Evolutionary conservation across 495 filamentous ascomycete species (phyloP).

Genomic region (Penicillium tannophilum): DNA sequence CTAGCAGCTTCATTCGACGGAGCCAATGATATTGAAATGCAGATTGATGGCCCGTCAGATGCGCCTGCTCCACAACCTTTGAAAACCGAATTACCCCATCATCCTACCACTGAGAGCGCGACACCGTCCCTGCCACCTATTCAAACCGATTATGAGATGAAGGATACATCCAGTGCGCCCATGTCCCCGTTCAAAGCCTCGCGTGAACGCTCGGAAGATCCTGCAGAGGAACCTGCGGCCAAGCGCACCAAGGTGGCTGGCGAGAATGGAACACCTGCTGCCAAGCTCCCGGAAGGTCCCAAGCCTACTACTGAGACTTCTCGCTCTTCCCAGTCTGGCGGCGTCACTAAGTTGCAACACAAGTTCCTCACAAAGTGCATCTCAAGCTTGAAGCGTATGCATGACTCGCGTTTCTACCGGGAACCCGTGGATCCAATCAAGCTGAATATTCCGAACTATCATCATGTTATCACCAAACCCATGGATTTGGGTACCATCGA

Average conservation of each 20-base stretch:
- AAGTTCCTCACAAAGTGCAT: constrained; percentile 56
- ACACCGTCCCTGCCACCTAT: constrained; percentile 19
- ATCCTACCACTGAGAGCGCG: constrained; percentile 25
- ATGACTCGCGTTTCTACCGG: constrained; percentile 70
- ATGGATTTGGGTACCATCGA: constrained; percentile 88
- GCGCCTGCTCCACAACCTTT: constrained; percentile 12
- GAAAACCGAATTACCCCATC: constrained; percentile 41
- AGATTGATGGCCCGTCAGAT: constrained; percentile 20
- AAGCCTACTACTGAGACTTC: constrained; percentile 30
- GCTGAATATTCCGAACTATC: constrained; percentile 72
- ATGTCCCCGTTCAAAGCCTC: constrained; percentile 58
- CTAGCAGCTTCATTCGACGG: constrained; percentile 10
- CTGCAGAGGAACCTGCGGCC: constrained; percentile 69
- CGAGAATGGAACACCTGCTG: constrained; percentile 25
- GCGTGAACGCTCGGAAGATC: constrained; percentile 71
- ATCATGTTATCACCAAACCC: constrained; percentile 67
- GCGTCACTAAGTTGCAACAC: constrained; percentile 59
- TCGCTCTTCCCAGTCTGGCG: constrained; percentile 23
- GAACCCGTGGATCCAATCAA: constrained; percentile 72
- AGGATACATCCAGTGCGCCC: constrained; percentile 40
- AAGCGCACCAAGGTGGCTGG: constrained; percentile 74
- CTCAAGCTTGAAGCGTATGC: constrained; percentile 77
- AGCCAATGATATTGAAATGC: constrained; percentile 23
- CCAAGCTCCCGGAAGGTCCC: constrained; percentile 41
- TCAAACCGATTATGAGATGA: constrained; percentile 44